Evolutionary conservation across 1,284 basidiomycete genomes (phyloP).

Genomic region (Ceratobasidium sp.): DNA sequence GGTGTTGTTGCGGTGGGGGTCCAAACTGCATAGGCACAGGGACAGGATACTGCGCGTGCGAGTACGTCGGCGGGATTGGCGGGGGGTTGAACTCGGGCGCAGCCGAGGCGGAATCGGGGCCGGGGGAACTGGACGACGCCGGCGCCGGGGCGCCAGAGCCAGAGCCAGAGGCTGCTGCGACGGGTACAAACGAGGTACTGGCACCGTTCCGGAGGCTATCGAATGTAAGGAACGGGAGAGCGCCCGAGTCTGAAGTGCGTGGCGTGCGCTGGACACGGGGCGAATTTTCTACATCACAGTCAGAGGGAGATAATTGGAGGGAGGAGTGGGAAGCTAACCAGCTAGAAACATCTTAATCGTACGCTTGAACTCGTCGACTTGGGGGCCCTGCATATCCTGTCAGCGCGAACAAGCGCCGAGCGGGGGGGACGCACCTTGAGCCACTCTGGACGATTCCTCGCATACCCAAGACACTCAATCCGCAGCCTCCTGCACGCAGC

Average conservation of each 20-base stretch:
- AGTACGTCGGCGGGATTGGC: conserved; percentile 35
- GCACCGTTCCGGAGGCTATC: conserved; percentile 38
- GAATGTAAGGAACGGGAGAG: conserved; percentile 39
- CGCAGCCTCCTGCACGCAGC: conserved; percentile 48
- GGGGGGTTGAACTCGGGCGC: conserved; percentile 31
- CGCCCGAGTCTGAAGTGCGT: conserved; percentile 38
- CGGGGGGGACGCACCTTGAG: conserved; percentile 44
- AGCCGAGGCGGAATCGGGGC: conserved; percentile 17
- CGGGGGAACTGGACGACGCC: conserved; percentile 28
- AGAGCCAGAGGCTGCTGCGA: conserved; percentile 8
- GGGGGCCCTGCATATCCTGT: conserved; percentile 28
- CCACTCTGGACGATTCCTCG: conserved; percentile 48
- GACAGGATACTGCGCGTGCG: conserved; percentile 35
- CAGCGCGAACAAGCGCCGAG: conserved; percentile 42
- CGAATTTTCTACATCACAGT: conserved; percentile 24
- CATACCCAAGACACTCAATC: conserved; percentile 49
- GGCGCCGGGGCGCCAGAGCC: not conserved
- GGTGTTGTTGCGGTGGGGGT: conserved; percentile 39
- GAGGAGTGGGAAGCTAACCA: not conserved
- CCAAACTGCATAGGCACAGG: conserved; percentile 37
- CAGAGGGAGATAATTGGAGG: not conserved
- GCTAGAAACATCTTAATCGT: conserved; percentile 42
- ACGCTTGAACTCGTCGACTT: conserved; percentile 41
- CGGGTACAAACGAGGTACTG: conserved; percentile 39
- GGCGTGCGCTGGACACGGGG: conserved; percentile 41